Percentiles rank a stretch among this genome's conserved stretches.
Conservation (phyloP, 148 eudicot species). For the Vaccinium vitisidaea region DNA sequence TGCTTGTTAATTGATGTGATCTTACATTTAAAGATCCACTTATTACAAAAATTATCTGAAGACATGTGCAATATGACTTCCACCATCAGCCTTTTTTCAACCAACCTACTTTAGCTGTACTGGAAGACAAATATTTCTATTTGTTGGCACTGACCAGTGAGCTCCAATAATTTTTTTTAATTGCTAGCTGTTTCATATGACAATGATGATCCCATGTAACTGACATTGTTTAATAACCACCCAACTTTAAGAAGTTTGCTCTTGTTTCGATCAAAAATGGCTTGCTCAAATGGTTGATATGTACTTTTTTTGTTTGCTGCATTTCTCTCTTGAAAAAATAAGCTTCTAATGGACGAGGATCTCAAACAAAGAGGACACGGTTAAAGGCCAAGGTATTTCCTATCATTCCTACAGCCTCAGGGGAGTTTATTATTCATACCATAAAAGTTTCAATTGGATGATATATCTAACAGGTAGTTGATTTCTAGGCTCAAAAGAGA, state of each 20-base stretch:
- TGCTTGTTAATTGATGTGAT: neutral
- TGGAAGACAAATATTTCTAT: neutral
- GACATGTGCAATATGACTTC: neutral
- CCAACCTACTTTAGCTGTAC: neutral
- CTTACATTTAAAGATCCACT: neutral
- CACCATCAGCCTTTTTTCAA: neutral
- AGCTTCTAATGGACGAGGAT: slow-evolving; percentile 74
- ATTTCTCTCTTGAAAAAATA: neutral
- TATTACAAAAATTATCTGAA: neutral
- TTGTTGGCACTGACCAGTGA: neutral
- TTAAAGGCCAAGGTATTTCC: slow-evolving; percentile 65
- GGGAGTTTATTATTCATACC: neutral
- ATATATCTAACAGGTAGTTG: slow-evolving; percentile 30
- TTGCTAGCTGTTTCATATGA: neutral
- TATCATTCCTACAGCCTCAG: neutral
- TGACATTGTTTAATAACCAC: neutral
- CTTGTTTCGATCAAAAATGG: neutral
- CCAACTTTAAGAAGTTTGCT: neutral
- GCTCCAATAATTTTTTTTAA: neutral
- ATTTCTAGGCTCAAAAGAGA: slow-evolving; percentile 57
- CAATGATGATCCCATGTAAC: neutral
- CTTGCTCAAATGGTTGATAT: neutral
- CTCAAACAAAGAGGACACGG: slow-evolving; percentile 60
- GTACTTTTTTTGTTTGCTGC: neutral
- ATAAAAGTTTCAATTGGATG: slow-evolving; percentile 11